phyloP scores from a whole-genome alignment of 2,329 filamentous ascomycete genomes.

The Ophioceras dolichostomum region DNA sequence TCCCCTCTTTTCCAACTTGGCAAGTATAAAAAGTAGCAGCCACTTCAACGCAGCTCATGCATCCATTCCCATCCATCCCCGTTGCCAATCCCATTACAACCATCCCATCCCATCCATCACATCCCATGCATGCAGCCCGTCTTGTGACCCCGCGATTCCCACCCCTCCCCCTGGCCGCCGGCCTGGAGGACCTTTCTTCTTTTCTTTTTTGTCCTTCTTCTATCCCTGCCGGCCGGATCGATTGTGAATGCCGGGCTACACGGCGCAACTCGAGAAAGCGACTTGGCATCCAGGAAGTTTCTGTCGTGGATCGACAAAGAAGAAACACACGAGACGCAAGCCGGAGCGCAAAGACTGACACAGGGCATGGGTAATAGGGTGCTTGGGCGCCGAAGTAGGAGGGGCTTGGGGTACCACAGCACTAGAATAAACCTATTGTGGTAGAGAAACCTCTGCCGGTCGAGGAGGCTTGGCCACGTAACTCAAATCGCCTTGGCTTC shows the following conservation, averaged over 20 bases:
- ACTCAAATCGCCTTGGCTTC: neutral
- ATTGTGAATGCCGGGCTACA: neutral
- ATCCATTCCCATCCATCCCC: neutral
- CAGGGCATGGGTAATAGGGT: neutral
- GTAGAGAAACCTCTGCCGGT: neutral
- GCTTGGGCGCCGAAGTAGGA: no score
- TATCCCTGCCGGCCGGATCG: neutral
- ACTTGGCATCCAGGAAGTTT: neutral
- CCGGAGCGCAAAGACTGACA: neutral
- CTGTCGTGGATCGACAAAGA: neutral
- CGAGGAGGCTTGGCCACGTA: neutral
- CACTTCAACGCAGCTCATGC: neutral
- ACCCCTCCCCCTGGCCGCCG: neutral
- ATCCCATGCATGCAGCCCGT: neutral
- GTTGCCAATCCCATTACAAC: neutral
- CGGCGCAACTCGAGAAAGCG: neutral
- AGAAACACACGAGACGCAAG: neutral
- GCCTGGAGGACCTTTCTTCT: neutral
- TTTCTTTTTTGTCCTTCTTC: neutral
- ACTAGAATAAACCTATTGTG: no score
- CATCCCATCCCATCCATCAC: neutral
- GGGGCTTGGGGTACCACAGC: no score
- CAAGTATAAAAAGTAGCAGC: neutral
- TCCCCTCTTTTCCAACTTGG: no score
- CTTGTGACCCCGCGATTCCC: neutral